Conservation (phyloP, 208 protist genomes). For the Acanthamoeba royreba region DNA sequence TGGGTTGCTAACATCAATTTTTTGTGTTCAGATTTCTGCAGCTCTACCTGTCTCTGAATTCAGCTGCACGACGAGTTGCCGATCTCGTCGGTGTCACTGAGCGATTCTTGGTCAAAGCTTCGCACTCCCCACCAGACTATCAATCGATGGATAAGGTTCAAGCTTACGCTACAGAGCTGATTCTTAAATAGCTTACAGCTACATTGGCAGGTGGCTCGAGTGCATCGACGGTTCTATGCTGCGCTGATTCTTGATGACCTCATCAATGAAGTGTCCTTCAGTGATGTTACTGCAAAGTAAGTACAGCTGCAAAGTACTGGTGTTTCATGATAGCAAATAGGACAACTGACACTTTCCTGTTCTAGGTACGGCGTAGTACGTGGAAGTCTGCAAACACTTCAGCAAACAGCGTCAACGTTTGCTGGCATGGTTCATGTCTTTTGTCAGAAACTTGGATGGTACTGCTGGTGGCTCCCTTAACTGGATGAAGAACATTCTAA, state of each 20-base stretch:
- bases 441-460: slow-evolving; percentile 87
- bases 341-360: no score
- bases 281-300: slow-evolving; percentile 70
- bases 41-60: slow-evolving; percentile 12
- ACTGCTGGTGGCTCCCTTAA: no score
- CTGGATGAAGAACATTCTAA: no score
- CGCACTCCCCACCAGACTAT: background rate
- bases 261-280: slow-evolving; percentile 82
- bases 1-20: no score
- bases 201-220: no score
- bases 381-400: slow-evolving; percentile 84
- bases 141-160: background rate
- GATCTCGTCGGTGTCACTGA: slow-evolving; percentile 26
- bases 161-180: no score
- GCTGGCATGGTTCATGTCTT: slow-evolving; percentile 87
- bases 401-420: slow-evolving; percentile 86
- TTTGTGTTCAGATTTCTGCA: slow-evolving; percentile 26
- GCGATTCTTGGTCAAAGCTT: slow-evolving; percentile 8
- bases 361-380: slow-evolving; percentile 83
- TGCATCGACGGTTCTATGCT: slow-evolving; percentile 85
- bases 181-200: no score
- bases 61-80: background rate
- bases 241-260: slow-evolving; percentile 88
- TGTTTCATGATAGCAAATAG: no score
- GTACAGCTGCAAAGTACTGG: no score